phyloP scores from a whole-genome alignment of 257 asterid genomes.

The Jaltomata sinuosa region DNA sequence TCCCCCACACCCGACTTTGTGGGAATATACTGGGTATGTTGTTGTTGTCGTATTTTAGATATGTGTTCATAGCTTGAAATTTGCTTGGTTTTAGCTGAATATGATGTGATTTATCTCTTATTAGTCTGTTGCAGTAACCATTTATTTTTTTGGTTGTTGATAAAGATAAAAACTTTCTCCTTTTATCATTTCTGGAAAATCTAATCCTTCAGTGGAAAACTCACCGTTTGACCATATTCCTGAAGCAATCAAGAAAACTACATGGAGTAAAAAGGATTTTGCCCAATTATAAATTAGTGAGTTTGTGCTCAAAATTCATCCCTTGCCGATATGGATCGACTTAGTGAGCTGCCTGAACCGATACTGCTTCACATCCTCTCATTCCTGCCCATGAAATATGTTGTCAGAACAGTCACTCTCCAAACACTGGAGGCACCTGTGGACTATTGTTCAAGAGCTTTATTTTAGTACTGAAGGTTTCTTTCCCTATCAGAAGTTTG shows the following conservation, averaged over 20 bases:
- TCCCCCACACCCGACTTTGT: too few species aligned
- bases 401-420: conserved; percentile 1
- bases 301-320: neutral
- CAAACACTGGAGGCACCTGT: neutral
- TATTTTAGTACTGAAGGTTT: neutral
- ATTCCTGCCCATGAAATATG: neutral
- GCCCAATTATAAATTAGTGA: neutral
- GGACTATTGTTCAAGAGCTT: neutral
- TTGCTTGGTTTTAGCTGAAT: neutral
- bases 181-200: neutral
- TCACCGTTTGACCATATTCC: neutral
- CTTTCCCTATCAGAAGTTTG: neutral
- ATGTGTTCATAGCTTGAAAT: neutral
- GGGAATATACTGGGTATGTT: too few species aligned
- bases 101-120: neutral
- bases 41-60: too few species aligned
- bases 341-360: neutral
- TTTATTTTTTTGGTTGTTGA: neutral
- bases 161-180: neutral
- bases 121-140: neutral
- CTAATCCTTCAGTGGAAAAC: neutral
- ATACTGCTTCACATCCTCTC: neutral
- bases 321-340: neutral
- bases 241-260: neutral
- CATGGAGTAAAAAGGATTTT: neutral